These are phyloP conservation scores for Ophiocordyceps polyrhachis-furcata DNA, from an alignment of 2,329 filamentous ascomycete genomes.

Conservation along the genomic window DNA sequence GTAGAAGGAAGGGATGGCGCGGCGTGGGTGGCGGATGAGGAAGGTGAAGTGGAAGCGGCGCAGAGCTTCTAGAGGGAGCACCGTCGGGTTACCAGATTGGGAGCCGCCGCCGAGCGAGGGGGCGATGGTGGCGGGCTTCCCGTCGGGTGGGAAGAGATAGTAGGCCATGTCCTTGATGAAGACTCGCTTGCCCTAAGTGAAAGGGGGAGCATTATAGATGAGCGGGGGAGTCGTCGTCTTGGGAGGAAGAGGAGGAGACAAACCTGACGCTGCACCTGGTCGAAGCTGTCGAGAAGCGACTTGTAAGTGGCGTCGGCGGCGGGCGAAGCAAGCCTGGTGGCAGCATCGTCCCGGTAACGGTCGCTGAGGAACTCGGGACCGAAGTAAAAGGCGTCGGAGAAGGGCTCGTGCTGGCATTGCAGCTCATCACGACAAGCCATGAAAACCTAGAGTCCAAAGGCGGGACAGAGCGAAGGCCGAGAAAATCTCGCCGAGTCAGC, in stretches of 20 bases:
- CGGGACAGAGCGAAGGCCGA: not conserved
- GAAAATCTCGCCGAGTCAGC: not conserved
- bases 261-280: slow-evolving; percentile 57
- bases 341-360: slow-evolving; percentile 54
- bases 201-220: not conserved
- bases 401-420: slow-evolving; percentile 81
- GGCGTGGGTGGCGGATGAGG: slow-evolving; percentile 87
- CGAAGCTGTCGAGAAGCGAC: slow-evolving; percentile 60
- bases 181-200: slow-evolving; percentile 58
- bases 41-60: slow-evolving; percentile 85
- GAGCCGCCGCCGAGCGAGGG: slow-evolving; percentile 54
- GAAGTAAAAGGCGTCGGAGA: slow-evolving; percentile 92
- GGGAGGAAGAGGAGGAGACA: slow-evolving; percentile 12
- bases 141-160: slow-evolving; percentile 66
- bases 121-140: slow-evolving; percentile 45
- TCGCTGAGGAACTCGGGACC: slow-evolving; percentile 73
- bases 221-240: slow-evolving; percentile 3
- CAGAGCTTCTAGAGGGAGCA: slow-evolving; percentile 57
- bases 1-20: slow-evolving; percentile 83
- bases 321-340: slow-evolving; percentile 38
- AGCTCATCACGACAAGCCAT: slow-evolving; percentile 79
- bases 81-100: slow-evolving; percentile 64
- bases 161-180: slow-evolving; percentile 98
- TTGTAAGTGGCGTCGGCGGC: slow-evolving; percentile 53
- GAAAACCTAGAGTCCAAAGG: slow-evolving; percentile 49